Evolutionary conservation across 768 basidiomycete species (phyloP).

Genomic region (Heimioporus sp.): DNA sequence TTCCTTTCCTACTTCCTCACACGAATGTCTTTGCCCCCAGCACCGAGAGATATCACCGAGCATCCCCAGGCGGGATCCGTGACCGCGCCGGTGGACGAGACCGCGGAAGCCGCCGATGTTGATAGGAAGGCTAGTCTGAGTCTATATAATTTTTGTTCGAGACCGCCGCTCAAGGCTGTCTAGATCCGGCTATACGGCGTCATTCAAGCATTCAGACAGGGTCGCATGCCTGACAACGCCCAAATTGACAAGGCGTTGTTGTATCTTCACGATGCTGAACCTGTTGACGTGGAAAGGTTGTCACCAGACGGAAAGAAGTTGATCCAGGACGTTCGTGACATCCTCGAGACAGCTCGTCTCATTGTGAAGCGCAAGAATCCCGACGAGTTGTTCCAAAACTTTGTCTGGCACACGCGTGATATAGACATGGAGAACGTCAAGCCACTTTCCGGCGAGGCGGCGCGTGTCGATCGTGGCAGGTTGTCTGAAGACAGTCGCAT

Average conservation of each 20-base stretch:
- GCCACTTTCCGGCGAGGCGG: constrained; percentile 37
- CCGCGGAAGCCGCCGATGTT: constrained; percentile 66
- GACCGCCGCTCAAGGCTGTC: neutral
- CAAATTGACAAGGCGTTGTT: constrained; percentile 75
- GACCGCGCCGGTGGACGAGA: constrained; percentile 61
- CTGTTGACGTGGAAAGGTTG: constrained; percentile 62
- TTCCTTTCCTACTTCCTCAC: neutral
- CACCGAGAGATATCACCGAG: constrained; percentile 58
- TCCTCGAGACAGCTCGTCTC: constrained; percentile 68
- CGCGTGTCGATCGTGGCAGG: constrained; percentile 55
- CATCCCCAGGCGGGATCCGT: constrained; percentile 60
- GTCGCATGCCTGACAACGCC: constrained; percentile 73
- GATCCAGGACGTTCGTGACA: constrained; percentile 72
- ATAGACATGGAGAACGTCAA: constrained; percentile 39
- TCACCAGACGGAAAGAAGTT: constrained; percentile 77
- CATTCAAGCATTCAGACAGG: constrained; percentile 76
- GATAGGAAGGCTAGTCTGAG: constrained; percentile 65
- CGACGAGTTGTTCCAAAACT: constrained; percentile 91
- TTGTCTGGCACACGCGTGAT: constrained; percentile 76
- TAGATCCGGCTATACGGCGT: constrained; percentile 75
- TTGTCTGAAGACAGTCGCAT: constrained; percentile 56
- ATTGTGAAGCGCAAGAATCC: constrained; percentile 83
- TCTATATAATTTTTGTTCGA: neutral
- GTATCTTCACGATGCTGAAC: constrained; percentile 60
- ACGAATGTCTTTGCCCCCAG: constrained; percentile 65